phyloP scores from a whole-genome alignment of 345 rosid genomes.

The Lumnitzera racemosa region DNA sequence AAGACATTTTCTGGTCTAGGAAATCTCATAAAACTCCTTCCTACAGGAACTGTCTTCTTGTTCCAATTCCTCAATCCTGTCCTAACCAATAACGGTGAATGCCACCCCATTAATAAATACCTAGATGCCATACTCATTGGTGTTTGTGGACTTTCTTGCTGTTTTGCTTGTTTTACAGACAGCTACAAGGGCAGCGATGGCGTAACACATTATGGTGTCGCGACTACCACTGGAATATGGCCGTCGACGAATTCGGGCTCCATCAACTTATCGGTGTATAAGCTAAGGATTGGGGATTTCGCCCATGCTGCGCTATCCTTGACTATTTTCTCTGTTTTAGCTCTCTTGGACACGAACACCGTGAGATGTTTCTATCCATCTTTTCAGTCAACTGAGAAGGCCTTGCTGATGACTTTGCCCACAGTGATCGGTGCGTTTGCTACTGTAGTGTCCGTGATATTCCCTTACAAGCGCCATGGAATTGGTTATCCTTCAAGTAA shows the following conservation, averaged over 20 bases:
- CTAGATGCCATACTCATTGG: slow-evolving; percentile 41
- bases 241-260: slow-evolving; percentile 27
- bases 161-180: slow-evolving; percentile 62
- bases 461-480: slow-evolving; percentile 68
- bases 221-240: slow-evolving; percentile 54
- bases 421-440: slow-evolving; percentile 52
- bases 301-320: slow-evolving; percentile 47
- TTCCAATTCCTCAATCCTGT: slow-evolving; percentile 79
- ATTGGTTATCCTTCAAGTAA: slow-evolving; percentile 56
- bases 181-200: slow-evolving; percentile 51
- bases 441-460: slow-evolving; percentile 43
- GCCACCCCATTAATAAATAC: slow-evolving; percentile 45
- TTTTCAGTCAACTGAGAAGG: slow-evolving; percentile 42
- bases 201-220: slow-evolving; percentile 46
- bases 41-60: slow-evolving; percentile 74
- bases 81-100: slow-evolving; percentile 59
- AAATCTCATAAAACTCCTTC: slow-evolving; percentile 72
- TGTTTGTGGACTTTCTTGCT: slow-evolving; percentile 61
- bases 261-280: slow-evolving; percentile 32
- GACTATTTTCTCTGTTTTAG: slow-evolving; percentile 39
- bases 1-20: slow-evolving; percentile 50
- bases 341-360: slow-evolving; percentile 54
- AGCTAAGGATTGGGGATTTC: slow-evolving; percentile 50
- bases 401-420: slow-evolving; percentile 52
- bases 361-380: slow-evolving; percentile 60